Base-by-base conservation (phyloP, 306 rosid genomes). In the Fagus sylvatica region DNA sequence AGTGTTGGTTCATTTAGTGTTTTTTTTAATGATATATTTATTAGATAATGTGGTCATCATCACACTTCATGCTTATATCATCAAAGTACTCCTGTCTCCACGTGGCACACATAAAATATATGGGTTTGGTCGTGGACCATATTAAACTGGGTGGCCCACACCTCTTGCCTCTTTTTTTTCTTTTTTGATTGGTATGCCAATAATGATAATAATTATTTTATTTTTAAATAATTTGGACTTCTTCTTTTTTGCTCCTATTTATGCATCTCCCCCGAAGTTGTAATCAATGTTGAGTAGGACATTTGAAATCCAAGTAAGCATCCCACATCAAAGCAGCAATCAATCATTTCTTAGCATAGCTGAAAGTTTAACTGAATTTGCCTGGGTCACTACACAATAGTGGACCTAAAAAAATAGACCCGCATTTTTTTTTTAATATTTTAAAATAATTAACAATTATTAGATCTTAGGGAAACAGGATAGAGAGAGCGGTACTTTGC, bases 21-120 rank as follows among this genome's bases (percentile, higher is more conserved):
- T 49, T 51, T 19, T 73, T 66, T 19, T 76, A 40, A 13, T 7
- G 16, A 33, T 53, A 6, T 19, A 71, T 48, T 70, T 4, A 33
- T 53, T 36, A 42, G n/a, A 66, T 64, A 82, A 66, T 49, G 80
- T 74, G 87, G 85, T 76, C 89, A 89, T 87, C 88, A 92, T 84
- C 88, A 87, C 81, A 94, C 96, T 85, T 94, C 98, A 94, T 89
- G 98, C 94, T 94, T 91, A 90, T 73, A 75, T 90, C 98, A 92
- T 77, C 81, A 84, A 10, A 10, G 12, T 0, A 43, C 87, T 76
- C 77, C 76, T 72, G 78, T 34, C 56, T 84, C 82, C 90, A 92
- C 96, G 94, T 90, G 88, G 88, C 97, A 82, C 71, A 72, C 53
- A 74, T 28, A 79, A 22, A 74, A 74, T 76, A 67, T 78, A 61